phyloP scores from a whole-genome alignment of 2,329 filamentous ascomycete species.

The Curvularia sp. region DNA sequence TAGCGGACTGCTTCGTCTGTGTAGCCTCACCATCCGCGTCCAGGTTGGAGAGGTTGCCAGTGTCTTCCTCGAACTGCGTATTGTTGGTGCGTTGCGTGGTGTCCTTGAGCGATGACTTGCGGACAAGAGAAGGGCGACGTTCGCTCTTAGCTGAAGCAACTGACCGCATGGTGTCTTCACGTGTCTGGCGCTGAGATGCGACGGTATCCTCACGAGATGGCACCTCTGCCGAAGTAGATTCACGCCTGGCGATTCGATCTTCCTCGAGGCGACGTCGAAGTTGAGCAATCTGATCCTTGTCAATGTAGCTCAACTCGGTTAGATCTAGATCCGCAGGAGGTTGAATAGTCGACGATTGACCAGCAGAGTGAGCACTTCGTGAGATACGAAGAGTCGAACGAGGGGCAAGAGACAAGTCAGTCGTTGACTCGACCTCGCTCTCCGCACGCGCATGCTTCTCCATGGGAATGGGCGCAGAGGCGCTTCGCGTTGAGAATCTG shows the following conservation, averaged over 20 bases:
- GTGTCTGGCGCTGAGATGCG: slow-evolving; percentile 45
- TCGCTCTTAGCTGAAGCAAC: slow-evolving; percentile 50
- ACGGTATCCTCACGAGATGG: slow-evolving; percentile 51
- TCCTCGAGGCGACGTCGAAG: slow-evolving; percentile 64
- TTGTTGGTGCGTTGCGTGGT: slow-evolving; percentile 48
- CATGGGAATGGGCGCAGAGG: slow-evolving; percentile 41
- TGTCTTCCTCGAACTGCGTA: slow-evolving; percentile 48
- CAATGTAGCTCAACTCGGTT: slow-evolving; percentile 64
- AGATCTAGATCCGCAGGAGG: slow-evolving; percentile 48
- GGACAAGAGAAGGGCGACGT: slow-evolving; percentile 53
- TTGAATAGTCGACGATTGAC: slow-evolving; percentile 31
- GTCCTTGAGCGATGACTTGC: slow-evolving; percentile 65
- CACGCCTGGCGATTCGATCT: slow-evolving; percentile 57
- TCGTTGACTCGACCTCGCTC: slow-evolving; percentile 50
- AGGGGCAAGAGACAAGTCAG: slow-evolving; percentile 50
- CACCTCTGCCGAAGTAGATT: slow-evolving; percentile 36
- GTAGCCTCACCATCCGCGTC: slow-evolving; percentile 38
- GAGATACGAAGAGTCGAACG: slow-evolving; percentile 40
- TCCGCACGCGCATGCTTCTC: slow-evolving; percentile 35
- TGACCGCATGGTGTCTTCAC: slow-evolving; percentile 52
- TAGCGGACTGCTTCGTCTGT: slow-evolving; percentile 39
- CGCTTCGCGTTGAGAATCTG: slow-evolving; percentile 35
- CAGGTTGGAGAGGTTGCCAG: slow-evolving; percentile 42
- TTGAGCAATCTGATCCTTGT: slow-evolving; percentile 60
- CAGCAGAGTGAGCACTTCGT: slow-evolving; percentile 30